phyloP scores from a whole-genome alignment of 2,329 filamentous ascomycete species.

The Fusarium nodosum region DNA sequence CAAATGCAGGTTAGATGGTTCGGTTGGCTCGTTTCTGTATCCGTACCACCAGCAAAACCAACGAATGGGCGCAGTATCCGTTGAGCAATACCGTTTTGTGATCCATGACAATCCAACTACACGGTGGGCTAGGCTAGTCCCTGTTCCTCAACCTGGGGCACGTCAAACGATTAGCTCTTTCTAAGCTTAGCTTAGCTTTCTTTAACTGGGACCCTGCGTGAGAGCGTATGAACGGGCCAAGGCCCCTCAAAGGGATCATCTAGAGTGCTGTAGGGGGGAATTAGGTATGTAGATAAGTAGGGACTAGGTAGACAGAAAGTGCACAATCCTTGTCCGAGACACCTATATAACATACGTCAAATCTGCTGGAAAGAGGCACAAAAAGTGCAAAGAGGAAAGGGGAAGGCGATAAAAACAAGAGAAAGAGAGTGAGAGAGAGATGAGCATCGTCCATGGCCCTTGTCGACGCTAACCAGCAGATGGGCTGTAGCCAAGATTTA shows the following conservation, averaged over 20 bases:
- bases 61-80: background rate
- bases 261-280: background rate
- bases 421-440: constrained; percentile 1
- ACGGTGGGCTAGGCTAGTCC: background rate
- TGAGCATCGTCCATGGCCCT: constrained; percentile 12
- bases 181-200: background rate
- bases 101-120: background rate
- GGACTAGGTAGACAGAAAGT: too few relatives aligned
- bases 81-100: constrained; percentile 3
- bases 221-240: constrained; percentile 5
- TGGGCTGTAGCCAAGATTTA: constrained; percentile 4
- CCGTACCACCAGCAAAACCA: background rate
- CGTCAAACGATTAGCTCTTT: constrained; percentile 17
- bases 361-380: background rate
- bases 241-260: constrained; percentile 4
- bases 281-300: too few relatives aligned
- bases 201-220: background rate
- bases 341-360: background rate
- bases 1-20: background rate
- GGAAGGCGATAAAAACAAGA: background rate
- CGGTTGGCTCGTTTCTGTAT: constrained; percentile 2
- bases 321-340: background rate
- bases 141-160: constrained; percentile 9
- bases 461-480: background rate
- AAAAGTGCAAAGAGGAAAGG: background rate